Base-by-base conservation (phyloP, 306 rosid genomes). In the Hippophae gyantsensis region DNA sequence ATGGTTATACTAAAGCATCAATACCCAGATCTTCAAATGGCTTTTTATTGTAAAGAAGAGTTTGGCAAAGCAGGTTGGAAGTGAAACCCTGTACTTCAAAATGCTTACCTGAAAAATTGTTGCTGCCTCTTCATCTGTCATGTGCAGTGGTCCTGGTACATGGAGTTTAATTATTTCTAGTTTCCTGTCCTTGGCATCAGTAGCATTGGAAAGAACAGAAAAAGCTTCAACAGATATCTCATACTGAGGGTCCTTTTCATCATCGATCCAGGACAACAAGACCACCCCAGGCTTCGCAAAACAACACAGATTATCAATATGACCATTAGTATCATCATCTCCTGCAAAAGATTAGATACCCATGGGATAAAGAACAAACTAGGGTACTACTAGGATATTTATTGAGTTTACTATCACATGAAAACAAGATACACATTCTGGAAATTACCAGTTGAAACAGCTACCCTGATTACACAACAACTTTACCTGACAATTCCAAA, bases 281-380 rank as follows among this genome's bases (percentile, higher is more conserved):
- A 92, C 82, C 86, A 84, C 88, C 58, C 96, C 96, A 46, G 99
- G 90, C 77, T 76, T 88, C 60, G 40, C 93, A 61, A 92, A 92
- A 72, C 94, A 88, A 74, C 99, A 92, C 82, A 88, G 80, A 69
- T 86, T 92, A 81, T 92, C 99, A 8, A 88, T 75, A 67, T 92
- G 99, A 69, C 99, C 99, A 66, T 88, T 88, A 13, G 99, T 92
- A 72, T 88, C 99, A 62, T 88, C 97, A 65, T 92, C 99, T 26
- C 99, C 99, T 92, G 85, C 38, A 32, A 32, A 32, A 32, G 4
- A 4, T 32, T 32, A 32, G 38, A 32, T 32, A 32, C 38, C 38
- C 38, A 32, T 32, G 3, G 38, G 38, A 32, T 32, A 32, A 32
- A 32, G 38, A 32, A 32, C 38, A 32, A 4, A 32, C 38, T 32